Evolutionary conservation across 1,284 basidiomycete genomes (phyloP), one percentile per base, ranked within the genome.

Genomic region (Amylostereum areolatum): DNA sequence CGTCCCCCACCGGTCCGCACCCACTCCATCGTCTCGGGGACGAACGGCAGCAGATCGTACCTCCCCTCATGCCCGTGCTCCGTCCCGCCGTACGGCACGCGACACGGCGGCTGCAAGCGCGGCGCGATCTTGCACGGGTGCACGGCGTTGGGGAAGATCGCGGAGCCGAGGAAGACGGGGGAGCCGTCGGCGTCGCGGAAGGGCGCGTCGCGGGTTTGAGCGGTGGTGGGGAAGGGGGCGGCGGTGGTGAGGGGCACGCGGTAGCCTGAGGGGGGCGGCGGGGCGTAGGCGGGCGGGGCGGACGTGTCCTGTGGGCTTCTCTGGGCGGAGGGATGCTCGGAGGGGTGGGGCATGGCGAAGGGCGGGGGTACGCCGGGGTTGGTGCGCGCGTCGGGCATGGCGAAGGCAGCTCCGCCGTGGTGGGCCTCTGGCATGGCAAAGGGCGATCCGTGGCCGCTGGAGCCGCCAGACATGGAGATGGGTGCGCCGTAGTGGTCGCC

Each of bases 71-170:
- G 86, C 34, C 66, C 69, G 44, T 69, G 54, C 64, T 89, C 86
- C 3, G 54, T 57, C 4, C 83, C 84, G 6, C 77, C 85, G 57
- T 79, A 88, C 2, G 84, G 70, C 1, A 88, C 81, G 28, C 72
- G 66, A 60, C 81, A 70, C 46, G 74, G 62, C 6, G 77, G 72
- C 12, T 57, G 57, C n/a, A 87, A 72, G 56, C 71, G 62, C 10
- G 81, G 78, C 4, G 68, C 78, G 59, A 90, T 78, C 70, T 90
- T 90, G 75, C 88, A 89, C 5, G 87, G 87, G 55, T 90, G 87
- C 2, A 89, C 84, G 0, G 81, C 77, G 55, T 70, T 71, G 40
- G 71, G 68, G 58, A 87, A 72, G 43, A 89, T 66, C 12, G 84
- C 87, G 8, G 83, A 87, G 27, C 86, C 88, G 33, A 90, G 56